Conservation (phyloP, 2,329 filamentous ascomycete genomes). For the Nemania serpens region DNA sequence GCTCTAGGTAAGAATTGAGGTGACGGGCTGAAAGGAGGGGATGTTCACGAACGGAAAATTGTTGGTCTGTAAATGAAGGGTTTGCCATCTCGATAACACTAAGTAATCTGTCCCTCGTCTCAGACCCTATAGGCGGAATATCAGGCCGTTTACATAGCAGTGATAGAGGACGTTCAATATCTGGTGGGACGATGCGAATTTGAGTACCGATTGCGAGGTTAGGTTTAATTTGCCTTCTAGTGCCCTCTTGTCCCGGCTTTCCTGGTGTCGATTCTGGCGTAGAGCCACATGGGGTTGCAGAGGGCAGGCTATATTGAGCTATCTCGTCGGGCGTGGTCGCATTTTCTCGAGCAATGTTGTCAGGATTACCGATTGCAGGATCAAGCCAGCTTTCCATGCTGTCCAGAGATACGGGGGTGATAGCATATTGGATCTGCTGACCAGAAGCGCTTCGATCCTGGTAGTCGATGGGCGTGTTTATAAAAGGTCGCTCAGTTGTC, state of each 20-base stretch:
- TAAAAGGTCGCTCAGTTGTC: background rate
- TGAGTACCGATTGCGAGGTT: background rate
- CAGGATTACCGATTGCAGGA: background rate
- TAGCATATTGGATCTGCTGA: background rate
- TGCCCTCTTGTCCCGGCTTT: background rate
- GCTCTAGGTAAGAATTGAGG: slow-evolving; percentile 60
- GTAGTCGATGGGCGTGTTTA: background rate
- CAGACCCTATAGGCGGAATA: background rate
- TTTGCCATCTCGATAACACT: slow-evolving; percentile 52
- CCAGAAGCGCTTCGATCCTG: background rate
- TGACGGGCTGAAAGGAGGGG: slow-evolving; percentile 55
- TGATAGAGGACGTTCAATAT: slow-evolving; percentile 10
- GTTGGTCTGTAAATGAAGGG: slow-evolving; percentile 53
- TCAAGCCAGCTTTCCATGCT: slow-evolving; percentile 5
- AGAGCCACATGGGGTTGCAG: background rate
- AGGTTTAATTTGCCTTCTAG: background rate
- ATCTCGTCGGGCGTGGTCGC: background rate
- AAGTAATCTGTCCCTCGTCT: slow-evolving; percentile 1
- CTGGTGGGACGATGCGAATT: background rate
- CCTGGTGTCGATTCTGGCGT: background rate
- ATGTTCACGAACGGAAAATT: slow-evolving; percentile 52
- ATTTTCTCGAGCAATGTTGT: background rate
- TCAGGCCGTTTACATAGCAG: background rate
- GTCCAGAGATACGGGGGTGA: slow-evolving; percentile 10
- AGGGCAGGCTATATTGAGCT: background rate